phyloP scores from a whole-genome alignment of 352 stramenopile genomes.

The Aphanomyces euteiches region DNA sequence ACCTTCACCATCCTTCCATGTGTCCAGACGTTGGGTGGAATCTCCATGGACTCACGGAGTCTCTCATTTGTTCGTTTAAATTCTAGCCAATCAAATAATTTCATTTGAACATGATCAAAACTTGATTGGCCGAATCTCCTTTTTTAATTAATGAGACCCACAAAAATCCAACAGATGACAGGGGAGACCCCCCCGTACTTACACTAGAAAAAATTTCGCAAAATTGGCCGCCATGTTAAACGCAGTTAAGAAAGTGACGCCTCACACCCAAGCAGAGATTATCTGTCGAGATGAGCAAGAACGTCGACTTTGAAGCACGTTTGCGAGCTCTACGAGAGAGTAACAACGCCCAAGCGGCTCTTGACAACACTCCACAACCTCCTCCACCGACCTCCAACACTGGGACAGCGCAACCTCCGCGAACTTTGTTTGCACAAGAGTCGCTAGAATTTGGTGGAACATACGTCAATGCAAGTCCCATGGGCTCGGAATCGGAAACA shows the following conservation, averaged over 20 bases:
- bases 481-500: constrained; percentile 16
- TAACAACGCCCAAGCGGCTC: not conserved
- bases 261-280: not conserved
- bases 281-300: not conserved
- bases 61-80: not conserved
- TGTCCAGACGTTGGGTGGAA: not conserved
- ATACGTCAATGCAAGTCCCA: constrained; percentile 19
- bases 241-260: no score
- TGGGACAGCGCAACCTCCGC: not conserved
- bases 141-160: not conserved
- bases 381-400: not conserved
- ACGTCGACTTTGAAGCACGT: constrained; percentile 20
- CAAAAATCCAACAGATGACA: not conserved
- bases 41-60: not conserved
- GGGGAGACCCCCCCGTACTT: not conserved
- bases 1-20: not conserved
- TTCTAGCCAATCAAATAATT: constrained; percentile 10
- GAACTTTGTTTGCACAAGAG: not conserved
- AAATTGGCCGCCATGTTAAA: no score
- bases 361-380: not conserved
- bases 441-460: constrained; percentile 29
- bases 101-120: not conserved
- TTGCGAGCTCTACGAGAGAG: constrained; percentile 21
- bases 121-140: not conserved
- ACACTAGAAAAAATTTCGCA: not conserved